A percentile compares a stretch with the other conserved stretches of the same genome.
phyloP scores from a whole-genome alignment of 2,329 filamentous ascomycete species.

The Aspergillus pseudotamarii region DNA sequence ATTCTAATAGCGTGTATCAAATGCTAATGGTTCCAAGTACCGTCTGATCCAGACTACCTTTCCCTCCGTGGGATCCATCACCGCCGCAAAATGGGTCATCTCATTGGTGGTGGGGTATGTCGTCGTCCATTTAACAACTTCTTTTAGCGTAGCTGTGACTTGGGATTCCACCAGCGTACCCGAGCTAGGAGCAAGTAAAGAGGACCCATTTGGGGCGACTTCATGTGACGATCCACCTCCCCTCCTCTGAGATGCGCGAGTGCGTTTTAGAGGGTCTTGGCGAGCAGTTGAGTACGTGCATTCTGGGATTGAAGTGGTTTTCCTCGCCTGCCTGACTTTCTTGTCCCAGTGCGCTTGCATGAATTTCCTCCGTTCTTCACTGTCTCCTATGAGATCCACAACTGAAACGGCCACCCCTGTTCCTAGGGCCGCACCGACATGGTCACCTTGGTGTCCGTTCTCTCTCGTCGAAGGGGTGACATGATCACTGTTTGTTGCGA shows the following conservation, averaged over 20 bases:
- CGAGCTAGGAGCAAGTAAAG: background rate
- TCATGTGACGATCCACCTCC: background rate
- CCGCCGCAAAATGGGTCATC: conserved; percentile 59
- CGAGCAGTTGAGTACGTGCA: background rate
- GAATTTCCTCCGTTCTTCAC: conserved; percentile 36
- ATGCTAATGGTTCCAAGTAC: conserved; percentile 20
- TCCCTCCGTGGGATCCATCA: conserved; percentile 59
- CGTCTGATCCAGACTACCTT: conserved; percentile 50
- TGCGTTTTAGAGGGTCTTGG: conserved; percentile 20
- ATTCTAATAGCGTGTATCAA: background rate
- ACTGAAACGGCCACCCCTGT: conserved; percentile 22
- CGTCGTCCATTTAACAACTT: conserved; percentile 53
- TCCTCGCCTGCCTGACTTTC: conserved; percentile 24
- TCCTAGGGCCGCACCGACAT: conserved; percentile 21
- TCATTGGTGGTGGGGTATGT: conserved; percentile 60
- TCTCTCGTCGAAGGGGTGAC: conserved; percentile 21
- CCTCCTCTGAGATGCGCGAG: conserved; percentile 18
- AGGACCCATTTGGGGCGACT: background rate
- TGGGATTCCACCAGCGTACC: conserved; percentile 6
- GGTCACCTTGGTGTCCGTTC: conserved; percentile 17
- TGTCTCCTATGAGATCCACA: conserved; percentile 36
- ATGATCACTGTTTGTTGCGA: conserved; percentile 60
- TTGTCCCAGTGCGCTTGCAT: conserved; percentile 45
- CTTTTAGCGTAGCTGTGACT: conserved; percentile 30
- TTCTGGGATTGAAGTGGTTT: background rate